Evolutionary conservation across 1,284 basidiomycete genomes (phyloP), one percentile per base, ranked within the genome.

Genomic region (Heimioporus punctisporus): DNA sequence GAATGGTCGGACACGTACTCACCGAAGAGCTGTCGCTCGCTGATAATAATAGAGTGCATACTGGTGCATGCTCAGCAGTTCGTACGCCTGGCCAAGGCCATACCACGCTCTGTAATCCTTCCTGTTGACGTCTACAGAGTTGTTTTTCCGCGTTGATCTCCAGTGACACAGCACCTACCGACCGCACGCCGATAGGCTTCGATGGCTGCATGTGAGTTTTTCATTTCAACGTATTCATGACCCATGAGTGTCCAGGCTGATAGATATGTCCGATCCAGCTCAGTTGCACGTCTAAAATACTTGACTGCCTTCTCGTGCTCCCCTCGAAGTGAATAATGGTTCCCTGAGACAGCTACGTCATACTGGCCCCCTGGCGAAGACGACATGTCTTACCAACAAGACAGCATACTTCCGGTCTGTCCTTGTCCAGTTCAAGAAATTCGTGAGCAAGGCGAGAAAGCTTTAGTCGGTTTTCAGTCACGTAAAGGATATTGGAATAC

Each of bases 171-270:
- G 39, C 39, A 74, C 90, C 56, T 71, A 95, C 95, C 93, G 56
- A 98, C 88, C 52, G 97, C 97, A 66, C 95, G 84, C 47, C 97
- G 84, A 74, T 99, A 99, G 27, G 95, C 93, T 74, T 98, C 97
- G 52, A 98, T 97, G 2, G 97, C 97, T 4, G 97, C 97, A 77
- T 98, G 96, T 19, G 94, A 94, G 73, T 99, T 99, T 74, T 98
- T 98, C 83, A 98, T 87, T 76, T 99, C 97, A 52, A 99, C 91
- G 68, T 95, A 99, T 72, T 98, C 97, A 72, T 99, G 97, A 1
- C 97, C 97, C 89, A 99, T 95, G 58, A 99, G 74, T n/a, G 97
- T 98, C 97, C 97, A 99, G 6, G 97, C 97, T 5, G 94, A 91
- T 24, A 98, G 80, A 72, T 96, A 99, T 7, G 93, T 95, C 58